Evolutionary conservation across 2,329 filamentous ascomycete species (phyloP).

Genomic region (Coniosporium tulheliwenetii): DNA sequence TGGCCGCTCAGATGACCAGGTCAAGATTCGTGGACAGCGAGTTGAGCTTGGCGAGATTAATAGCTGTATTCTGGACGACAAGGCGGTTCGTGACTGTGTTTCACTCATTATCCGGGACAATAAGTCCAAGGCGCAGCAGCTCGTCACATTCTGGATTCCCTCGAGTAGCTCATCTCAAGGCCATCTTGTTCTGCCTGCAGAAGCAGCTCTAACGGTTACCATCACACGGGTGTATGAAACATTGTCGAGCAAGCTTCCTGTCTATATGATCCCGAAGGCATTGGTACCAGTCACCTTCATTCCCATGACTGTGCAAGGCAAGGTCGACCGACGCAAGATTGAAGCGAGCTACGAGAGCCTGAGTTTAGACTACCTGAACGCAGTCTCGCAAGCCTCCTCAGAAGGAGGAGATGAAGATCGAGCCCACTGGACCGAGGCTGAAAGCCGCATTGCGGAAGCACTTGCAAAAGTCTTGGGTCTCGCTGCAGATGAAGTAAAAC

Average conservation of each 20-base stretch:
- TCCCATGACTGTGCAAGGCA: slow-evolving; percentile 60
- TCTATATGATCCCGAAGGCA: slow-evolving; percentile 67
- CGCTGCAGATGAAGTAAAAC: slow-evolving; percentile 31
- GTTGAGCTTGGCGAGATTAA: slow-evolving; percentile 69
- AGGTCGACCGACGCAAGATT: slow-evolving; percentile 49
- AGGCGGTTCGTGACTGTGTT: slow-evolving; percentile 42
- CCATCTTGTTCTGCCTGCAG: slow-evolving; percentile 24
- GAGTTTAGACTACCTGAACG: slow-evolving; percentile 27
- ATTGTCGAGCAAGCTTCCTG: slow-evolving; percentile 36
- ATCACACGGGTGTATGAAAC: slow-evolving; percentile 1
- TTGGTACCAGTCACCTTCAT: slow-evolving; percentile 54
- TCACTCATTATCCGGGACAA: slow-evolving; percentile 40
- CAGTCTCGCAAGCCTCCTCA: slow-evolving; percentile 10
- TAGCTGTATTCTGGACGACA: slow-evolving; percentile 38
- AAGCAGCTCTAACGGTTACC: slow-evolving; percentile 11
- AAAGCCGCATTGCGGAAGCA: slow-evolving; percentile 38
- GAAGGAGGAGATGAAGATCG: slow-evolving; percentile 17
- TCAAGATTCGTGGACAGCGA: slow-evolving; percentile 67
- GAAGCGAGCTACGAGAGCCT: slow-evolving; percentile 32
- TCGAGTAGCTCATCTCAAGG: slow-evolving; percentile 4
- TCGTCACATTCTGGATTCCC: slow-evolving; percentile 57
- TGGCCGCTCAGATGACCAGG: slow-evolving; percentile 61
- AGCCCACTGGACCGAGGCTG: slow-evolving; percentile 36
- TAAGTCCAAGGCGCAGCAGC: slow-evolving; percentile 28
- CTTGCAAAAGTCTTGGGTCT: slow-evolving; percentile 37